These are phyloP conservation scores for Zymoseptoria crescenta DNA, from an alignment of 2,329 filamentous ascomycete species.

Conservation along the genomic window DNA sequence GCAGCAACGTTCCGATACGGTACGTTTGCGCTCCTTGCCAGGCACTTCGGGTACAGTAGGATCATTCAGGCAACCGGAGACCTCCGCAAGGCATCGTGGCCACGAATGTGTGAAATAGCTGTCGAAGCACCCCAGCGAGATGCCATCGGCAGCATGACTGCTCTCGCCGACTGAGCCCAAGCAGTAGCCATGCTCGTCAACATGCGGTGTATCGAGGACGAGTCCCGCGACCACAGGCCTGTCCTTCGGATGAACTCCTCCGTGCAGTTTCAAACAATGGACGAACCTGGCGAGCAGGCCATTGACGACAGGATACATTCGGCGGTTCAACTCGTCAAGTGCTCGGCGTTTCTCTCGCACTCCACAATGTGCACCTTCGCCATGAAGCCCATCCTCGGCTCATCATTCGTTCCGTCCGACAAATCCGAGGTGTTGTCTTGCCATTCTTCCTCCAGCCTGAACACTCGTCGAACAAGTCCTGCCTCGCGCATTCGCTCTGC, in stretches of 20 bases:
- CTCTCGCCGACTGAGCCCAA: constrained; percentile 25
- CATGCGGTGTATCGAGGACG: constrained; percentile 28
- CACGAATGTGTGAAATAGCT: constrained; percentile 15
- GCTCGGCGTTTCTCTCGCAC: constrained; percentile 20
- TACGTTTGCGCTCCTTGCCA: constrained; percentile 34
- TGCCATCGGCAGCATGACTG: constrained; percentile 21
- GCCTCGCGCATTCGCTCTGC: constrained; percentile 26
- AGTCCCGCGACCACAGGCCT: constrained; percentile 27
- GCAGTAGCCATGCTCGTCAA: constrained; percentile 16
- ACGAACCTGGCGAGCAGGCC: constrained; percentile 22
- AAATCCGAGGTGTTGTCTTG: constrained; percentile 14
- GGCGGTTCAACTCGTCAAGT: constrained; percentile 15
- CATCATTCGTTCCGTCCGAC: not conserved
- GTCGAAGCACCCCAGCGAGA: constrained; percentile 17
- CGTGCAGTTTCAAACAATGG: constrained; percentile 21
- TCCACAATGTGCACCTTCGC: constrained; percentile 25
- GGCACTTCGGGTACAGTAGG: constrained; percentile 29
- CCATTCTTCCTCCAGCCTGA: constrained; percentile 30
- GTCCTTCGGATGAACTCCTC: constrained; percentile 18
- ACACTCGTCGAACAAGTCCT: constrained; percentile 23
- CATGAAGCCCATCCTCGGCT: constrained; percentile 17
- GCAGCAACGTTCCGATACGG: constrained; percentile 41
- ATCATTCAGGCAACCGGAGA: constrained; percentile 29
- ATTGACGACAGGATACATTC: not conserved
- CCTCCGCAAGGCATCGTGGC: constrained; percentile 16